Evolutionary conservation across 257 asterid genomes (phyloP).

Genomic region (Solanum medicagineum): DNA sequence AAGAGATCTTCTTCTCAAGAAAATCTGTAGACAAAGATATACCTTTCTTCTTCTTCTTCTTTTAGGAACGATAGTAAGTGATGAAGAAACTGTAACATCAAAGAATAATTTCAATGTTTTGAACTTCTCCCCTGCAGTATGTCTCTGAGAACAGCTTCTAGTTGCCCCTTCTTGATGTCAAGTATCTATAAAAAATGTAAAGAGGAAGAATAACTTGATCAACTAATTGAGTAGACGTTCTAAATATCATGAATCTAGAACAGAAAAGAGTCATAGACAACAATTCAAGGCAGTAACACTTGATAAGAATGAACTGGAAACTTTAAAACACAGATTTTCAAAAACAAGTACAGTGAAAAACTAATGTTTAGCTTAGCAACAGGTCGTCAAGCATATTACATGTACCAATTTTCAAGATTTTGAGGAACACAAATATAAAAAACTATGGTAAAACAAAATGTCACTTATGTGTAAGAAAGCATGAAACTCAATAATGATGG

Average conservation of each 20-base stretch:
- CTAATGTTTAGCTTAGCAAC: not conserved
- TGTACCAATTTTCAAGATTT: not conserved
- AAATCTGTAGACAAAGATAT: slow-evolving; percentile 8
- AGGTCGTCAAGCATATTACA: not conserved
- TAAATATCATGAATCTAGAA: not conserved
- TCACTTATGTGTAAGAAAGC: not conserved
- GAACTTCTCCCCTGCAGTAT: slow-evolving; percentile 38
- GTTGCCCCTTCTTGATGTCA: slow-evolving; percentile 52
- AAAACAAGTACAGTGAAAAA: not conserved
- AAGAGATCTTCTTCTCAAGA: not conserved
- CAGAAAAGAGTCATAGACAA: not conserved
- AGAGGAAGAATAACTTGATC: not conserved
- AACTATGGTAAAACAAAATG: not conserved
- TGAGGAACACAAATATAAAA: not conserved
- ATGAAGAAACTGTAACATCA: slow-evolving; percentile 44
- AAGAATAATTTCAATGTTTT: slow-evolving; percentile 46
- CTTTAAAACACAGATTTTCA: not conserved
- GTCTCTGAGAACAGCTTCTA: not conserved
- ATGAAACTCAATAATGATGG: not conserved
- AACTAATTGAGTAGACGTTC: not conserved
- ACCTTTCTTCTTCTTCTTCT: slow-evolving; percentile 47
- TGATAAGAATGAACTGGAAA: not conserved
- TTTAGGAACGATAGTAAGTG: slow-evolving; percentile 38
- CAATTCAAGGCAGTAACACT: not conserved
- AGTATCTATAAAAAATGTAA: slow-evolving; percentile 29